phyloP scores from a whole-genome alignment of 768 basidiomycete genomes.

The Podaxis sp. region DNA sequence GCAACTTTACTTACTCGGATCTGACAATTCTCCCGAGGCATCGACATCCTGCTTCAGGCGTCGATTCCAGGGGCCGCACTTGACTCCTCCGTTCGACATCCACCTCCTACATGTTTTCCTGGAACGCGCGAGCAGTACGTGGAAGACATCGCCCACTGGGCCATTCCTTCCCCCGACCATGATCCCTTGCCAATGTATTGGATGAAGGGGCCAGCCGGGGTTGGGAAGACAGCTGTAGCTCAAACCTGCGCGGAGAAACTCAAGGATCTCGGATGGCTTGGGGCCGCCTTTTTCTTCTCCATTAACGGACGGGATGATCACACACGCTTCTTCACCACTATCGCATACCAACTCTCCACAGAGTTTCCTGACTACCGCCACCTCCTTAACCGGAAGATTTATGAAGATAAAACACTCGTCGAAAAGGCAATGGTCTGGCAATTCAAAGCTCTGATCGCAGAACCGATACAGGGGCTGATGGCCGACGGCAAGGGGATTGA shows the following conservation, averaged over 20 bases:
- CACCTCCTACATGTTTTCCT: constrained; percentile 12
- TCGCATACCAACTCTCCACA: constrained; percentile 14
- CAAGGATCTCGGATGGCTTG: not conserved
- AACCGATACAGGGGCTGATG: not conserved
- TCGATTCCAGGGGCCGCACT: not conserved
- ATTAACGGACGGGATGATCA: constrained; percentile 1
- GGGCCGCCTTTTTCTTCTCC: constrained; percentile 15
- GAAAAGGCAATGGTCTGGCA: constrained; percentile 2
- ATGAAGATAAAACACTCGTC: not conserved
- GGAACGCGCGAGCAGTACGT: constrained; percentile 1
- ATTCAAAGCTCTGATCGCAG: not conserved
- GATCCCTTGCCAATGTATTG: not conserved
- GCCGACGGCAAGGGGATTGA: not conserved
- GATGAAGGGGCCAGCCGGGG: constrained; percentile 7
- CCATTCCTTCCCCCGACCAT: not conserved
- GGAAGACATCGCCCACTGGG: constrained; percentile 10
- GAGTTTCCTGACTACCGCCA: not conserved
- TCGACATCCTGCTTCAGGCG: not conserved
- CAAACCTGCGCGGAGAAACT: constrained; percentile 7
- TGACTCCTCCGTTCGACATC: not conserved
- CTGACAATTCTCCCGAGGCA: not conserved
- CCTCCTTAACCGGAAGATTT: not conserved
- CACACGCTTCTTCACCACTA: constrained; percentile 3
- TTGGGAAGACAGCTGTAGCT: constrained; percentile 3
- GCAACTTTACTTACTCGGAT: not conserved